phyloP scores from a whole-genome alignment of 495 filamentous ascomycete species.

The Polyplosphaeria fusca region DNA sequence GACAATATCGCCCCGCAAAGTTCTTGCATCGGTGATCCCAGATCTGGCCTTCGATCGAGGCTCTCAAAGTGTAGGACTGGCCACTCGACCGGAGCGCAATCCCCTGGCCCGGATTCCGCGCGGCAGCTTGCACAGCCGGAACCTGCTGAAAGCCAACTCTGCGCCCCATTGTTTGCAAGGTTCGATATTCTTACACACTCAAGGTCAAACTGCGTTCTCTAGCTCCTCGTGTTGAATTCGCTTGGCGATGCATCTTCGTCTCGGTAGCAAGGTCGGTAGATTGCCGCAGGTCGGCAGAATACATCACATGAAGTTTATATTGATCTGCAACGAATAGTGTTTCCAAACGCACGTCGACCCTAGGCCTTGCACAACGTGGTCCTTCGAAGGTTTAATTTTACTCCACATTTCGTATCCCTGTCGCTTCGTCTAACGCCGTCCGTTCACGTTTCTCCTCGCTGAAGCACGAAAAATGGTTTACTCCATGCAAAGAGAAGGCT shows the following conservation, averaged over 20 bases:
- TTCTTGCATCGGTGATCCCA: constrained; percentile 21
- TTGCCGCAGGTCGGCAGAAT: constrained; percentile 29
- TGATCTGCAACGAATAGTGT: constrained; percentile 5
- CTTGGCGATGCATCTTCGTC: background rate
- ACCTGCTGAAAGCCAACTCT: background rate
- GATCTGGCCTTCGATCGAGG: background rate
- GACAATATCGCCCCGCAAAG: constrained; percentile 25
- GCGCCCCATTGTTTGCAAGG: background rate
- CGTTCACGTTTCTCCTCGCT: too few relatives aligned
- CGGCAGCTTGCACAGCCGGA: too few relatives aligned
- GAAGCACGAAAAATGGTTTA: too few relatives aligned
- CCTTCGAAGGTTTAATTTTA: background rate
- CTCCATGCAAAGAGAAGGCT: too few relatives aligned
- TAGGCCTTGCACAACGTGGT: constrained; percentile 3
- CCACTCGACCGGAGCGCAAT: background rate
- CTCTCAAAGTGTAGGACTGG: background rate
- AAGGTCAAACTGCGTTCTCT: constrained; percentile 18
- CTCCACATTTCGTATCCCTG: too few relatives aligned
- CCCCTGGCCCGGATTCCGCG: too few relatives aligned
- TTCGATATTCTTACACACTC: background rate
- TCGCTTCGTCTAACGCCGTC: too few relatives aligned
- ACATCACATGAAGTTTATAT: constrained; percentile 14
- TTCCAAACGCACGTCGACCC: background rate
- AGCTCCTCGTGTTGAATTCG: background rate
- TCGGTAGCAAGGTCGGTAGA: constrained; percentile 4